Evolutionary conservation across 2,329 filamentous ascomycete genomes (phyloP).

Genomic region (Diaporthe longicolla): DNA sequence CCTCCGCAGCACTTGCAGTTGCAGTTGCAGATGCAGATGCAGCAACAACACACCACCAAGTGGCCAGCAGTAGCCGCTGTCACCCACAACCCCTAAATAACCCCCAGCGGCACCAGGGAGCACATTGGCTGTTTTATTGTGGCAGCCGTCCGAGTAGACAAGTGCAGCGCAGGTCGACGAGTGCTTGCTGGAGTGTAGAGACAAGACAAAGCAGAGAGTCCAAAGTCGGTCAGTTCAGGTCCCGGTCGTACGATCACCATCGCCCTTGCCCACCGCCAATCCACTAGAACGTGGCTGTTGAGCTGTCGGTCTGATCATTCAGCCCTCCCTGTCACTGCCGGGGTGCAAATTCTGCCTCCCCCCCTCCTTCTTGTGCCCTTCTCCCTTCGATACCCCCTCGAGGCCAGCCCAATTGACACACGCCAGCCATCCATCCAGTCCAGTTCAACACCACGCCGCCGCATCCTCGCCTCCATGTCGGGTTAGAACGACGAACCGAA

Average conservation of each 20-base stretch:
- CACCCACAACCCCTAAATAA: background rate
- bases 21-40: background rate
- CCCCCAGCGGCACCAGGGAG: background rate
- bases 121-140: background rate
- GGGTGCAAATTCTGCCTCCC: background rate
- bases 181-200: conserved; percentile 1
- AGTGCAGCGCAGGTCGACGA: background rate
- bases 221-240: background rate
- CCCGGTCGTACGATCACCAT: conserved; percentile 23
- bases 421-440: background rate
- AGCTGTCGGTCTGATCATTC: background rate
- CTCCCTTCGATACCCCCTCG: background rate
- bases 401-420: conserved; percentile 21
- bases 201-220: too few species aligned
- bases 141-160: background rate
- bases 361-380: background rate
- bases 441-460: background rate
- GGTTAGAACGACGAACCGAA: background rate
- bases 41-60: background rate
- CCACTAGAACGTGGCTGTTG: conserved; percentile 15
- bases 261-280: conserved; percentile 20
- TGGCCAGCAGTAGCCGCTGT: background rate
- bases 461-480: conserved; percentile 15
- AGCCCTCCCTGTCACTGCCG: background rate
- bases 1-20: conserved; percentile 18